phyloP scores from a whole-genome alignment of 1,139 yeast species.

The Suhomyces choctaworum region DNA sequence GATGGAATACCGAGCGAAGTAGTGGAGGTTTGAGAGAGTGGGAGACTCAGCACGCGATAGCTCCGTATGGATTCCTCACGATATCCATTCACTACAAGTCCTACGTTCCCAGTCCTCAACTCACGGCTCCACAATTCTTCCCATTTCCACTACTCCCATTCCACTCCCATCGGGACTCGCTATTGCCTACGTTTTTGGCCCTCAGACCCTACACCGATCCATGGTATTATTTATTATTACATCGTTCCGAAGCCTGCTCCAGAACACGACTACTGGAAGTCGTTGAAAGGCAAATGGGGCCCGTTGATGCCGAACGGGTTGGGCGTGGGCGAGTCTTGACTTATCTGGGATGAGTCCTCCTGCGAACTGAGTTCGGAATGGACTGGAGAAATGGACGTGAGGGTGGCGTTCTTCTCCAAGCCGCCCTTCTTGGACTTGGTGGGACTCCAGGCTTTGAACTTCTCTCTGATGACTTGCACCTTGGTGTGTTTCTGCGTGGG shows the following conservation, averaged over 20 bases:
- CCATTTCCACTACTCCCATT: too few relatives aligned
- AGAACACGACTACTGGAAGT: conserved; percentile 1
- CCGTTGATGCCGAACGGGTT: conserved; percentile 10
- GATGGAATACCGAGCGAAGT: too few relatives aligned
- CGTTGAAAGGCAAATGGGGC: conserved; percentile 9
- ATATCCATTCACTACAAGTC: too few relatives aligned
- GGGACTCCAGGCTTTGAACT: conserved; percentile 12
- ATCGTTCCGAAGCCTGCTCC: conserved; percentile 4
- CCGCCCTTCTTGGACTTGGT: conserved; percentile 7
- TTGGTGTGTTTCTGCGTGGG: conserved; percentile 14
- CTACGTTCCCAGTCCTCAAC: too few relatives aligned
- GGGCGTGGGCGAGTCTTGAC: conserved; percentile 9
- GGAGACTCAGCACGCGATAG: too few relatives aligned
- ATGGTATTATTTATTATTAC: not conserved
- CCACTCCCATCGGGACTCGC: too few relatives aligned
- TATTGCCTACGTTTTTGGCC: too few relatives aligned
- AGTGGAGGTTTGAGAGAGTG: too few relatives aligned
- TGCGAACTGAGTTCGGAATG: conserved; percentile 9
- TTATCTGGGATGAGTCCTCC: conserved; percentile 3
- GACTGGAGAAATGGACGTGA: conserved; percentile 6
- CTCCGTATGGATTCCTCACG: too few relatives aligned
- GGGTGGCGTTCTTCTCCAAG: conserved; percentile 5
- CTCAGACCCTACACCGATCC: too few relatives aligned
- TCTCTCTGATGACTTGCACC: conserved; percentile 7
- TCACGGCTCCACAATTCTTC: too few relatives aligned